Percentiles rank a stretch among this genome's conserved stretches.
These are phyloP conservation scores for Hypomontagnella submonticulosa DNA, from an alignment of 495 filamentous ascomycete genomes.

Conservation along the genomic window DNA sequence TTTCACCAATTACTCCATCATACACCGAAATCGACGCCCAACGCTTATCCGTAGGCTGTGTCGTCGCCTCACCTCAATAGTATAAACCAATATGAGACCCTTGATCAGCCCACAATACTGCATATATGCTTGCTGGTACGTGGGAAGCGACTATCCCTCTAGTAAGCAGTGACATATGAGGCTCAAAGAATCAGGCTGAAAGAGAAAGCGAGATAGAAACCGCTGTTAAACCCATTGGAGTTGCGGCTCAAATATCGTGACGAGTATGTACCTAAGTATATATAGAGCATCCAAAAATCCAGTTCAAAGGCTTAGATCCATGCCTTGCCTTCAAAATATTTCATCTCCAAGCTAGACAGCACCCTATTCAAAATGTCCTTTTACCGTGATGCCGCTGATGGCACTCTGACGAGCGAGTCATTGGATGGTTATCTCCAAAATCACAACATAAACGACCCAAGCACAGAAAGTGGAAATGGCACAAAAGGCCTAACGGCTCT, in stretches of 20 bases:
- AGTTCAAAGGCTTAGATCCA: neutral
- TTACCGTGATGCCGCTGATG: conserved; percentile 34
- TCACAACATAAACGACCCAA: conserved; percentile 19
- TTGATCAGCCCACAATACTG: neutral
- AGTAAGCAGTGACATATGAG: neutral
- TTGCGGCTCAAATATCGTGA: conserved; percentile 26
- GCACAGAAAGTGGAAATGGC: conserved; percentile 24
- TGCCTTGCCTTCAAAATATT: neutral
- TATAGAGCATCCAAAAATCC: neutral
- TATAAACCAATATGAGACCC: conserved; percentile 11
- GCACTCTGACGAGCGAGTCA: conserved; percentile 5
- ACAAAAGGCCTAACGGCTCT: conserved; percentile 48
- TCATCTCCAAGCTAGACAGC: neutral
- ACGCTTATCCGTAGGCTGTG: conserved; percentile 17
- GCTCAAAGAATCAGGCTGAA: neutral
- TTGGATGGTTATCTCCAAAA: conserved; percentile 25
- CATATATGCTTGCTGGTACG: neutral
- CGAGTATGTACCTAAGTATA: conserved; percentile 12
- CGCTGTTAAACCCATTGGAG: neutral
- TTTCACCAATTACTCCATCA: neutral
- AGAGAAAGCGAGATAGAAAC: neutral
- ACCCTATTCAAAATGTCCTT: conserved; percentile 44
- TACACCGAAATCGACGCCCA: conserved; percentile 32
- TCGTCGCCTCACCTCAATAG: conserved; percentile 18
- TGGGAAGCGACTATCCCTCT: neutral